Percentiles rank a stretch among this genome's conserved stretches.
phyloP scores from a whole-genome alignment of 805 yeast genomes.

The Hanseniaspora lindneri region DNA sequence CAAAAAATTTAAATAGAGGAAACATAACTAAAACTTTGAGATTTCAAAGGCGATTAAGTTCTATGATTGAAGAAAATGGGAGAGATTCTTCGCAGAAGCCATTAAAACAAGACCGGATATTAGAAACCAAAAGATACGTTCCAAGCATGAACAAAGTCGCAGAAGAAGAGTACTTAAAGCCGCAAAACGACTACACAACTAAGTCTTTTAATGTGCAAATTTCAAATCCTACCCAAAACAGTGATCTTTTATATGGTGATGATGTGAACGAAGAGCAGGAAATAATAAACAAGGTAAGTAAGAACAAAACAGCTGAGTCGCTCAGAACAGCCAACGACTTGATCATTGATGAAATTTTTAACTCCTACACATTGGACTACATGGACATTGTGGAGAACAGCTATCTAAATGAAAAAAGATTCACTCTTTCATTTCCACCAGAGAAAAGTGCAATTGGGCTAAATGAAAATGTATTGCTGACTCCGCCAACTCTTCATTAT shows the following conservation, averaged over 20 bases:
- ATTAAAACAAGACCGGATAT: too few relatives aligned
- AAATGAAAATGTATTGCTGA: background rate
- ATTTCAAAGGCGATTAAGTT: constrained; percentile 14
- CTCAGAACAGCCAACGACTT: background rate
- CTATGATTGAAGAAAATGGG: too few relatives aligned
- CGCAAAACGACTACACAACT: too few relatives aligned
- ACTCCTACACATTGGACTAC: constrained; percentile 4
- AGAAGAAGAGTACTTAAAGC: background rate
- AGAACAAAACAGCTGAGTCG: constrained; percentile 1
- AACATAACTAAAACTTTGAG: constrained; percentile 8
- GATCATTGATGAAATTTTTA: constrained; percentile 14
- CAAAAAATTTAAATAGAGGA: constrained; percentile 1
- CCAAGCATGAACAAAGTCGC: too few relatives aligned
- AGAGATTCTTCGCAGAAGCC: too few relatives aligned
- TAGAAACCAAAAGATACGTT: too few relatives aligned
- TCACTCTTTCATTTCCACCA: background rate
- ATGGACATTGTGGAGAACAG: background rate
- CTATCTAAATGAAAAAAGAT: background rate
- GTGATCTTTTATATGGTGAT: constrained; percentile 10
- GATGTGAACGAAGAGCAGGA: constrained; percentile 3
- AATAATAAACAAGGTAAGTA: background rate
- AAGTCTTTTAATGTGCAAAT: background rate
- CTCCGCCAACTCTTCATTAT: background rate
- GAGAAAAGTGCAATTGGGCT: background rate
- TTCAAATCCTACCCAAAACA: background rate